These are phyloP conservation scores for Pythium scleroteichum DNA, from an alignment of 352 stramenopile species.

Conservation along the genomic window DNA sequence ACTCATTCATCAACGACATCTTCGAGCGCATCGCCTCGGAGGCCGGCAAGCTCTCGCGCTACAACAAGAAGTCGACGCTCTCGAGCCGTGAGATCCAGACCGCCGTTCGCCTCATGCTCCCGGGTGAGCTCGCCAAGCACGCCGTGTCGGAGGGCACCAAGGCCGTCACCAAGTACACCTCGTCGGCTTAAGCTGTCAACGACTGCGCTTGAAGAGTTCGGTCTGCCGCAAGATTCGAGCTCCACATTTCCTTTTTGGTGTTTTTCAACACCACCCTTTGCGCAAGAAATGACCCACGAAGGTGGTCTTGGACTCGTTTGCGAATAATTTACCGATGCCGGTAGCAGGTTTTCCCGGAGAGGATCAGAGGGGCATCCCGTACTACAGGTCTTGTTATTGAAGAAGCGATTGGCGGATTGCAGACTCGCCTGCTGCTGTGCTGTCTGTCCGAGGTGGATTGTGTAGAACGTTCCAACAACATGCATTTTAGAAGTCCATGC, in stretches of 20 bases:
- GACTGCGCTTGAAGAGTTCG: conserved; percentile 4
- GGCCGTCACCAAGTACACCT: conserved; percentile 93
- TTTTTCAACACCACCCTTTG: conserved; percentile 35
- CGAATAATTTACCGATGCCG: too few species aligned
- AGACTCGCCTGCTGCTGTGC: too few species aligned
- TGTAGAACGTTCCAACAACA: too few species aligned
- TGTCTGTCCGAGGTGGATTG: too few species aligned
- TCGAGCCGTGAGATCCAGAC: conserved; percentile 97
- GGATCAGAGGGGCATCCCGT: too few species aligned
- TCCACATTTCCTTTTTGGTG: conserved; percentile 23
- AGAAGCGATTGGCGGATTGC: too few species aligned
- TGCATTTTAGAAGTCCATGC: too few species aligned
- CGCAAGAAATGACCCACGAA: too few species aligned
- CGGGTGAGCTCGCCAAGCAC: conserved; percentile 97
- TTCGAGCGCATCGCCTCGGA: conserved; percentile 98
- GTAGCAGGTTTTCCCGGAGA: too few species aligned
- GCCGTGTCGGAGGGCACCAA: conserved; percentile 97
- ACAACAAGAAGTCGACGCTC: conserved; percentile 99
- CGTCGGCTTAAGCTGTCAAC: conserved; percentile 63
- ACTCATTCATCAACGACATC: conserved; percentile 99
- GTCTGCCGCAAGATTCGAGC: conserved; percentile 4
- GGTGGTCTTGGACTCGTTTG: too few species aligned
- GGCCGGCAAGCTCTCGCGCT: conserved; percentile 94
- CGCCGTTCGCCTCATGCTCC: conserved; percentile 85
- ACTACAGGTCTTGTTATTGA: too few species aligned